Evolutionary conservation across 2,329 filamentous ascomycete genomes (phyloP).

Genomic region (Diaporthe australafricana): DNA sequence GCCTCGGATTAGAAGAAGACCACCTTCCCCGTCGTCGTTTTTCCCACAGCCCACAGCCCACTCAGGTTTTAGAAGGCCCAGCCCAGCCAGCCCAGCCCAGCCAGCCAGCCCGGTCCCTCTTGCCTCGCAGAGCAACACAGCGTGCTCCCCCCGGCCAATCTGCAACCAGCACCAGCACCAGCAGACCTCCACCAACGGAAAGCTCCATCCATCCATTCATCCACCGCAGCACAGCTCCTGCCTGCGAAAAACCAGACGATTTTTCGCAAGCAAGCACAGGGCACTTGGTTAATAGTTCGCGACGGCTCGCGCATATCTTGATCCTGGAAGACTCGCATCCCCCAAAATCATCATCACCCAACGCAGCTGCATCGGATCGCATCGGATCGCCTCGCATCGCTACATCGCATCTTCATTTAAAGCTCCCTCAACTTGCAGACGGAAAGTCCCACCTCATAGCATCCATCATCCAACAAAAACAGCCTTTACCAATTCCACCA

Average conservation of each 20-base stretch:
- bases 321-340: neutral
- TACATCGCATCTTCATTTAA: neutral
- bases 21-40: slow-evolving; percentile 36
- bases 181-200: slow-evolving; percentile 10
- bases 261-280: neutral
- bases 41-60: slow-evolving; percentile 34
- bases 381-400: neutral
- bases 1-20: slow-evolving; percentile 37
- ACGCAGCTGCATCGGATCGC: neutral
- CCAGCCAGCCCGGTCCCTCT: no score
- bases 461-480: slow-evolving; percentile 14
- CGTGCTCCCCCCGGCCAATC: slow-evolving; percentile 15
- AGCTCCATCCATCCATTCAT: slow-evolving; percentile 10
- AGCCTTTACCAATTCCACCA: slow-evolving; percentile 12
- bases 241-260: slow-evolving; percentile 6
- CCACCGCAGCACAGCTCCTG: slow-evolving; percentile 10
- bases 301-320: neutral
- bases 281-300: neutral
- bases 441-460: neutral
- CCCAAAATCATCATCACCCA: neutral
- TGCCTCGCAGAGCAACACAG: slow-evolving; percentile 12
- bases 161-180: neutral
- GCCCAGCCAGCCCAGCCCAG: slow-evolving; percentile 15
- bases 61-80: slow-evolving; percentile 24
- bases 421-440: neutral